These are phyloP conservation scores for Sporothrix pallida DNA, from an alignment of 2,329 filamentous ascomycete species.

Conservation along the genomic window DNA sequence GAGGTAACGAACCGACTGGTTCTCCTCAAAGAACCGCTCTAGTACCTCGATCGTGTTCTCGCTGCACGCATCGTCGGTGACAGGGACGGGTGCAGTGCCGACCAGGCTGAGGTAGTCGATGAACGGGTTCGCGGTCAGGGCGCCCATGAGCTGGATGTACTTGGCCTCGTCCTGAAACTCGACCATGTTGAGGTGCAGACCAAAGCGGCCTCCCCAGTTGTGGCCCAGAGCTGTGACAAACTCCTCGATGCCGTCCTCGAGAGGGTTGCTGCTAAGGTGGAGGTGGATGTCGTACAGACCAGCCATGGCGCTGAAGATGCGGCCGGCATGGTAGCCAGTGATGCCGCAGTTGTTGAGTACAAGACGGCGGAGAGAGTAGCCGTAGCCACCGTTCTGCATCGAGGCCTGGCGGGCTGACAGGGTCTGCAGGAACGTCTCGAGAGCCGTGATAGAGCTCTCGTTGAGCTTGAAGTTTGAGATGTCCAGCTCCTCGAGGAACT, in stretches of 20 bases:
- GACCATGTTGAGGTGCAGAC: constrained; percentile 62
- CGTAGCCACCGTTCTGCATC: constrained; percentile 32
- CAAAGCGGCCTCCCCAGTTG: constrained; percentile 54
- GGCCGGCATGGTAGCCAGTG: constrained; percentile 56
- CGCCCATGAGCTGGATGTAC: constrained; percentile 57
- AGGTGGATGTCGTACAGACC: constrained; percentile 56
- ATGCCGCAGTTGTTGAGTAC: constrained; percentile 60
- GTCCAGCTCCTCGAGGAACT: constrained; percentile 60
- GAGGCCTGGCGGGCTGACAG: constrained; percentile 33
- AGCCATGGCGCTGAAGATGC: constrained; percentile 56
- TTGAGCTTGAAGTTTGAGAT: constrained; percentile 57
- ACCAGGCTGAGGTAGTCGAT: constrained; percentile 61
- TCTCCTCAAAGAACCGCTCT: constrained; percentile 58
- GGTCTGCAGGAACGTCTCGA: constrained; percentile 53
- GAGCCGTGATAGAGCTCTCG: constrained; percentile 53
- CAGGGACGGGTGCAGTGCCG: constrained; percentile 57
- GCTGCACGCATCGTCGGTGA: constrained; percentile 45
- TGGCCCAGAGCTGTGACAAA: constrained; percentile 55
- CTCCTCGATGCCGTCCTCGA: constrained; percentile 59
- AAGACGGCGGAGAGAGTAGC: constrained; percentile 46
- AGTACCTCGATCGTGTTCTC: constrained; percentile 56
- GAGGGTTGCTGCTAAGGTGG: constrained; percentile 57
- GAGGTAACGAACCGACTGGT: constrained; percentile 58
- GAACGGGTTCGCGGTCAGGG: constrained; percentile 56
- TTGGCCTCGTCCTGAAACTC: constrained; percentile 59